Percentiles rank a stretch among this genome's conserved stretches.
Conservation (phyloP, 495 filamentous ascomycete genomes). For the Annulohypoxylon stygium region DNA sequence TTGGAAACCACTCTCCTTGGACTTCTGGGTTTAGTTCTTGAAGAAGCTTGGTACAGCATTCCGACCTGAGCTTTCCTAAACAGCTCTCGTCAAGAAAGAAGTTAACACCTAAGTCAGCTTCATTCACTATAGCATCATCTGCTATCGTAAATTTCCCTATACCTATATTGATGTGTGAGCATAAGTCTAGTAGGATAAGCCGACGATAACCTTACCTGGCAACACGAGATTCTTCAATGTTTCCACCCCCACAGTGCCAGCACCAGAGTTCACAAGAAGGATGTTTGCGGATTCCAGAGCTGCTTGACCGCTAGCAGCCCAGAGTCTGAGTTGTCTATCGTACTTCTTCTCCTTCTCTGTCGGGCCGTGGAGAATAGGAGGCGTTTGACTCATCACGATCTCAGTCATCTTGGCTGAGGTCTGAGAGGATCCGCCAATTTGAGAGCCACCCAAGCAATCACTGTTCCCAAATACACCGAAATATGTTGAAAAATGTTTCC, state of each 20-base stretch:
- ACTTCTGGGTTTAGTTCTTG: constrained; percentile 97
- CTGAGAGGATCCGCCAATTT: constrained; percentile 26
- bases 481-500: not conserved
- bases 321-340: constrained; percentile 94
- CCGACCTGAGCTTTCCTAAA: constrained; percentile 83
- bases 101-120: constrained; percentile 91
- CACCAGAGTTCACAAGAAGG: constrained; percentile 85
- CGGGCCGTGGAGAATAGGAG: constrained; percentile 70
- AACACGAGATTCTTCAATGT: constrained; percentile 96
- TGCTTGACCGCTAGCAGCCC: constrained; percentile 92
- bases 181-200: not conserved
- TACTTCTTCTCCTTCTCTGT: constrained; percentile 94
- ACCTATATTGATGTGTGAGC: constrained; percentile 61
- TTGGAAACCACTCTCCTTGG: constrained; percentile 71
- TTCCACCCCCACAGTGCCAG: constrained; percentile 88
- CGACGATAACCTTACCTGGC: constrained; percentile 65
- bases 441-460: constrained; percentile 18
- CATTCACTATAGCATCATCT: constrained; percentile 80
- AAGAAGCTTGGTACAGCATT: constrained; percentile 79
- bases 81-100: constrained; percentile 91
- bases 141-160: constrained; percentile 96
- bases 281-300: constrained; percentile 92
- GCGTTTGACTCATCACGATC: constrained; percentile 62
- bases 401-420: constrained; percentile 58
- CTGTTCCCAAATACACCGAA: constrained; percentile 14